phyloP scores from a whole-genome alignment of 371 early-diverging fungal genomes.

The Apophysomyces trapeziformis region DNA sequence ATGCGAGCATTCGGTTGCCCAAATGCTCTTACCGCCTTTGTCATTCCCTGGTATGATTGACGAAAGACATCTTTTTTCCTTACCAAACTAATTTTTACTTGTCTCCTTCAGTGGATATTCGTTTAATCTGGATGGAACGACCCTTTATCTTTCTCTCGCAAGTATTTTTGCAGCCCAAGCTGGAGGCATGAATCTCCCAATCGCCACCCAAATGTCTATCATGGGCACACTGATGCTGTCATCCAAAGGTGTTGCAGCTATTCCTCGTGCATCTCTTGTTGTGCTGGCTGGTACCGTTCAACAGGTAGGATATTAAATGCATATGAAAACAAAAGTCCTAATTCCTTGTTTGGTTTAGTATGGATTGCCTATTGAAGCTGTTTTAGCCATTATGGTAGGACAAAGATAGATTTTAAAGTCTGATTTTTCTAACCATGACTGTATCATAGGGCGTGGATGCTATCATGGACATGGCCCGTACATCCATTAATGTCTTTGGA shows the following conservation, averaged over 20 bases:
- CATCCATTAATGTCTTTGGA: slow-evolving; percentile 73
- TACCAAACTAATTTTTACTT: not conserved
- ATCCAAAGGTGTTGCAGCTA: slow-evolving; percentile 83
- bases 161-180: slow-evolving; percentile 74
- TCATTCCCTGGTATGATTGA: slow-evolving; percentile 58
- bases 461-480: slow-evolving; percentile 83
- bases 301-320: slow-evolving; percentile 16
- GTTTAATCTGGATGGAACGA: slow-evolving; percentile 85
- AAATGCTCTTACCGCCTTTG: slow-evolving; percentile 72
- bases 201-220: slow-evolving; percentile 70
- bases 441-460: slow-evolving; percentile 62
- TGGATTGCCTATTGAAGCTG: slow-evolving; percentile 65
- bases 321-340: not conserved
- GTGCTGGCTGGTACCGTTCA: slow-evolving; percentile 61
- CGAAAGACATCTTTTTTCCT: not conserved
- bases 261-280: slow-evolving; percentile 73
- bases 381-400: slow-evolving; percentile 60
- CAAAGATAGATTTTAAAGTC: not conserved
- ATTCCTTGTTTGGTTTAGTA: slow-evolving; percentile 15
- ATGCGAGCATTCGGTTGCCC: slow-evolving; percentile 79
- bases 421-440: not conserved
- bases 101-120: slow-evolving; percentile 67
- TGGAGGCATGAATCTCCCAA: slow-evolving; percentile 55
- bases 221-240: slow-evolving; percentile 78
- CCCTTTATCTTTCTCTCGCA: slow-evolving; percentile 74